Evolutionary conservation across 768 basidiomycete species (phyloP), one percentile per base, ranked within the genome.

Genomic region (Candolleomyces eurysporus): DNA sequence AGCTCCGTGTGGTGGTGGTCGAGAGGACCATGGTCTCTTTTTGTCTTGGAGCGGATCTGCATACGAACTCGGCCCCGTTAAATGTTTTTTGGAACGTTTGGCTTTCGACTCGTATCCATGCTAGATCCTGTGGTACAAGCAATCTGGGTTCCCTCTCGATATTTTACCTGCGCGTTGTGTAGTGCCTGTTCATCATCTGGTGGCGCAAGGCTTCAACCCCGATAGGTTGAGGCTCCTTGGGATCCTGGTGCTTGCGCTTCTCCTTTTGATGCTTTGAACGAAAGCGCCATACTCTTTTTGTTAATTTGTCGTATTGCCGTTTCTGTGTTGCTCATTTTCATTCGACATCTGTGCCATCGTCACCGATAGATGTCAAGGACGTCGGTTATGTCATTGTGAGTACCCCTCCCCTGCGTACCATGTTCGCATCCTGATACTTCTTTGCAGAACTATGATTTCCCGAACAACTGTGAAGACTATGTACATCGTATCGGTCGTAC

Each of bases 401-500:
- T 84, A 14, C 42, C 17, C 55, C 54, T 64, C 40, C 9, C 43
- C 48, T 55, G 53, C 36, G 46, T 45, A 3, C 26, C 59, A 42
- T 16, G 10, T 43, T 32, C 57, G 16, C 53, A 48, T 30, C 59
- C 57, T 67, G 56, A 66, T 61, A 40, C 58, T 40, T 14, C 45
- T n/a, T 48, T 56, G 3, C 66, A 96, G 94, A 95, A 95, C 77
- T 96, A 92, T 73, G 96, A 98, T 73, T 97, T 98, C 81, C 95
- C 96, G 0, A 97, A 97, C 78, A 96, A 96, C 72, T 93, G 92
- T 70, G 95, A 96, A 79, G 96, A 97, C 76, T 98, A 98, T 76
- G 94, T 98, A 62, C 96, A 99, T 78, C 94, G 96, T 67, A 99
- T 99, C 70, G 97, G 96, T 65, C 94, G 96, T 73, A 97, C 96